Base-by-base conservation (phyloP, 2,329 filamentous ascomycete species). In the Rhytidhysteron rufulum region DNA sequence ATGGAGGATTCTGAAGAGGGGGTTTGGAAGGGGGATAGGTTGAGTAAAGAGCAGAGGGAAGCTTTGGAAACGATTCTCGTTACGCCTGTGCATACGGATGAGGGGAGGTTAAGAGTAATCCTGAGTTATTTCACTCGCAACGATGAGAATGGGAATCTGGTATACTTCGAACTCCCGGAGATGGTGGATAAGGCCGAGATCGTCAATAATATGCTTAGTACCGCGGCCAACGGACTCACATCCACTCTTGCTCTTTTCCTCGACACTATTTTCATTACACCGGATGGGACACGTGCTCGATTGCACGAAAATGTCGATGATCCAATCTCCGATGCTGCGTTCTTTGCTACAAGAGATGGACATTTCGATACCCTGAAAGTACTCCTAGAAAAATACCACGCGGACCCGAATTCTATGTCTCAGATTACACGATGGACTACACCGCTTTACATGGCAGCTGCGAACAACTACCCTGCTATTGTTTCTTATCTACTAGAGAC, bases 401-500 rank as follows among this genome's bases (percentile, higher is more conserved):
- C n/a, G n/a, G n/a, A n/a, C n/a, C 27, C 4, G 27, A 30, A n/a
- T 13, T 30, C 27, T n/a, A 30, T 30, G 8, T 16, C 8, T 16
- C 27, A 4, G 27, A 16, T 5, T 8, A n/a, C 27, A 30, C 13
- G 27, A 30, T n/a, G 8, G 27, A n/a, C 27, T 13, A 16, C 27
- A n/a, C 38, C 38, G 3, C 9, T 44, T 10, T 44, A 41, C 22
- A 5, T 8, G 5, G 42, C 42, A 7, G 42, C 39, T 15, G 16
- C 17, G 9, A 32, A 41, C 16, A 16, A 44, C n/a, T 25, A 38
- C 20, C 31, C 24, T 2, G 43, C 42, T 2, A 37, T 42, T 24
- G 40, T 40, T 7, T 37, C 32, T 15, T 45, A 40, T 29, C 36
- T 45, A 17, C 39, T 45, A 4, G 38, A 41, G 13, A 34, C 40